Evolutionary conservation across 2,329 filamentous ascomycete species (phyloP).

Genomic region (Xylaria sp.): DNA sequence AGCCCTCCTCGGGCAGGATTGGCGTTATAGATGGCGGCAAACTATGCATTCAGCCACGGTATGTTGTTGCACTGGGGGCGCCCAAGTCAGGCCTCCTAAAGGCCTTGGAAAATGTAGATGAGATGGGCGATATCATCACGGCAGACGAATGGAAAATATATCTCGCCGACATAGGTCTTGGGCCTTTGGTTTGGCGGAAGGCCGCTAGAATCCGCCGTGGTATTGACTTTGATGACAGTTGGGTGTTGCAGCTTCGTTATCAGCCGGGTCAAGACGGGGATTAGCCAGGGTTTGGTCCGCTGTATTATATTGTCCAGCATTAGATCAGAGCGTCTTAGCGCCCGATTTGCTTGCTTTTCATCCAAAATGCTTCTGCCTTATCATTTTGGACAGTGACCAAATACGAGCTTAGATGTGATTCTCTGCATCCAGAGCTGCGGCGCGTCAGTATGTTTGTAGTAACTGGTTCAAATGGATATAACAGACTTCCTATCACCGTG

Average conservation of each 20-base stretch:
- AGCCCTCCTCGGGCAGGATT: conserved; percentile 77
- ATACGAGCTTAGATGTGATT: neutral
- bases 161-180: conserved; percentile 87
- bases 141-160: conserved; percentile 80
- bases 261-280: conserved; percentile 41
- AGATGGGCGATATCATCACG: conserved; percentile 55
- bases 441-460: no score
- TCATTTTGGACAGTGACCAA: neutral
- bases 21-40: conserved; percentile 77
- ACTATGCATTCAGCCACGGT: conserved; percentile 82
- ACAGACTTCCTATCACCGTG: no score
- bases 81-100: conserved; percentile 87
- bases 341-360: neutral
- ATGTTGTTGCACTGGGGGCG: conserved; percentile 85
- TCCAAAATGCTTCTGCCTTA: neutral
- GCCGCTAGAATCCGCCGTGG: conserved; percentile 83
- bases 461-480: no score
- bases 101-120: conserved; percentile 72
- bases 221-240: conserved; percentile 87
- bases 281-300: neutral
- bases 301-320: conserved; percentile 3
- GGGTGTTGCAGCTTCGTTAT: conserved; percentile 79
- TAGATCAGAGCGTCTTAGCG: neutral
- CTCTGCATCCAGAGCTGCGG: neutral
- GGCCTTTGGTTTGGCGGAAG: conserved; percentile 84